Evolutionary conservation across 768 basidiomycete genomes (phyloP).

Genomic region (Collybia mongolica): DNA sequence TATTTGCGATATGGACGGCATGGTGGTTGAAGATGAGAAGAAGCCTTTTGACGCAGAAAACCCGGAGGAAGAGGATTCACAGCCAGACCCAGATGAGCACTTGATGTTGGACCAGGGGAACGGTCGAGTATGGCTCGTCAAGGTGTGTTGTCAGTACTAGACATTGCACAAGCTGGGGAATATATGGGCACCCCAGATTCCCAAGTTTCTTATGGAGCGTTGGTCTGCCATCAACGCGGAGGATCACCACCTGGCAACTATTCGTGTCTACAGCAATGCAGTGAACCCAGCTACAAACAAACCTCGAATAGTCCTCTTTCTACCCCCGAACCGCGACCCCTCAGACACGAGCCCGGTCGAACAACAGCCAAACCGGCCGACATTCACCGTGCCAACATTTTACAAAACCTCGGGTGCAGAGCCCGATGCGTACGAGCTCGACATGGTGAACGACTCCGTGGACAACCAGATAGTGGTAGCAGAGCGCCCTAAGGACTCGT

Average conservation of each 20-base stretch:
- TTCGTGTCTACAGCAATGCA: conserved; percentile 71
- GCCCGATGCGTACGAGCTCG: conserved; percentile 80
- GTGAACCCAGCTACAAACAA: conserved; percentile 42
- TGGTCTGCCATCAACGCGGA: conserved; percentile 79
- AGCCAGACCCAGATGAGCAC: conserved; percentile 80
- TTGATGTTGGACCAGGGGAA: conserved; percentile 76
- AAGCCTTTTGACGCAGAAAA: conserved; percentile 65
- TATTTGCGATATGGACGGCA: conserved; percentile 8
- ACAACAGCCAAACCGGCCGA: conserved; percentile 31
- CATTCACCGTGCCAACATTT: conserved; percentile 31
- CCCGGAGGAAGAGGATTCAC: conserved; percentile 48
- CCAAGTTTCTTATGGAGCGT: conserved; percentile 80
- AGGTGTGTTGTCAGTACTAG: conserved; percentile 45
- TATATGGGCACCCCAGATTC: conserved; percentile 51
- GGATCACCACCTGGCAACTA: conserved; percentile 78
- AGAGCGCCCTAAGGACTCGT: conserved; percentile 70
- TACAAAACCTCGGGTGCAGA: conserved; percentile 34
- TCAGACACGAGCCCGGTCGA: conserved; percentile 12
- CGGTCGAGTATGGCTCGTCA: conserved; percentile 83
- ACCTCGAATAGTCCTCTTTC: conserved; percentile 64
- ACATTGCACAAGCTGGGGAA: too few species aligned
- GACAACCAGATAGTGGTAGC: conserved; percentile 87
- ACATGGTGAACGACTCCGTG: conserved; percentile 82
- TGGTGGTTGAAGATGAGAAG: conserved; percentile 57
- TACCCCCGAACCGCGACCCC: conserved; percentile 57